These are phyloP conservation scores for Kodamaea restingae DNA, from an alignment of 805 yeast species.

Conservation along the genomic window DNA sequence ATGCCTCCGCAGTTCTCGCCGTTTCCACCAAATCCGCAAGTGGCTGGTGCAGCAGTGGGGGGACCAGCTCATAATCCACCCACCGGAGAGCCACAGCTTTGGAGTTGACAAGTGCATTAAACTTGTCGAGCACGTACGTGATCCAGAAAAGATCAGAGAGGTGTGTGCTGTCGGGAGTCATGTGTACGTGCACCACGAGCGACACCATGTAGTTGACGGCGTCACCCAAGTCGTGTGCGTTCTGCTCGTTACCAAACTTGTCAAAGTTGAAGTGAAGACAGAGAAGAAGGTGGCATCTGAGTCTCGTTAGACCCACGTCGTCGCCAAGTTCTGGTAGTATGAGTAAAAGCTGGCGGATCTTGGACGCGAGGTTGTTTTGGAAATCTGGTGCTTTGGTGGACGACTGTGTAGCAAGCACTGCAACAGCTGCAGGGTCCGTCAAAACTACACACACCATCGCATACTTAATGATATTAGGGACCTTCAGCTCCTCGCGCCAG, in stretches of 20 bases:
- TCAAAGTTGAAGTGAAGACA: conserved; percentile 17
- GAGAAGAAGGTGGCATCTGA: conserved; percentile 18
- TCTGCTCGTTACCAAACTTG: conserved; percentile 20
- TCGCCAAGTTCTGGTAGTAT: conserved; percentile 23
- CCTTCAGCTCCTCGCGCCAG: conserved; percentile 29
- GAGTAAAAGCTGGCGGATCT: conserved; percentile 18
- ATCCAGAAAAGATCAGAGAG: conserved; percentile 5
- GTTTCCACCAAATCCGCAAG: not conserved
- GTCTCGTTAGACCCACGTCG: conserved; percentile 17
- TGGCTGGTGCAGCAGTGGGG: conserved; percentile 2
- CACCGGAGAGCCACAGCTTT: conserved; percentile 2
- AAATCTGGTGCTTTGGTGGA: conserved; percentile 3
- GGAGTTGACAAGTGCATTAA: conserved; percentile 4
- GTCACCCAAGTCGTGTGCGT: conserved; percentile 19
- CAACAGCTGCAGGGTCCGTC: conserved; percentile 28
- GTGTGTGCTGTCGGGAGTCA: conserved; percentile 2
- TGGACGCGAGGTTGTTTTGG: conserved; percentile 15
- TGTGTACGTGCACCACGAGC: conserved; percentile 17
- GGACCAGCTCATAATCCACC: conserved; percentile 4
- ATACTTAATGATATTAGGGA: conserved; percentile 39
- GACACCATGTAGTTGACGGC: conserved; percentile 17
- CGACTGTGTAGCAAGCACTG: conserved; percentile 15
- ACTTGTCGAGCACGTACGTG: conserved; percentile 6
- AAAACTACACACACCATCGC: conserved; percentile 42
- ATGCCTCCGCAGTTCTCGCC: not conserved